Conservation (phyloP, 345 rosid genomes). For the Trapa incisa region DNA sequence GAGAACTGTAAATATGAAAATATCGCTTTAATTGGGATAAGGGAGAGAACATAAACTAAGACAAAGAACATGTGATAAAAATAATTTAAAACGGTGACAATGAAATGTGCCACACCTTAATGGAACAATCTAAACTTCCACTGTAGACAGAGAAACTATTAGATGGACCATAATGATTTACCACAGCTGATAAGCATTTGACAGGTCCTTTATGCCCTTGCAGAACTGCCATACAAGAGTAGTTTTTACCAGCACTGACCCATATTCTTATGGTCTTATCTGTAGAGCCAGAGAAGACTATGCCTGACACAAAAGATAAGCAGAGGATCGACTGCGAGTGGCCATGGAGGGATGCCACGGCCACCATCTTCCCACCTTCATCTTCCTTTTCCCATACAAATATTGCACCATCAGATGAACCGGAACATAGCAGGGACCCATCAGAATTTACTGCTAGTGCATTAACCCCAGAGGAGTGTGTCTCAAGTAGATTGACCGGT, state of each 20-base stretch:
- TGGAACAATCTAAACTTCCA: conserved; percentile 78
- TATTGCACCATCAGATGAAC: conserved; percentile 63
- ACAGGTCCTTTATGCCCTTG: conserved; percentile 83
- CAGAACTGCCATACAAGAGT: conserved; percentile 49
- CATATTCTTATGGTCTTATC: conserved; percentile 70
- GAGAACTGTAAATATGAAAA: neutral
- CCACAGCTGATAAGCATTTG: conserved; percentile 63
- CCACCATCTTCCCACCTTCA: conserved; percentile 28
- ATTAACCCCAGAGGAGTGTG: conserved; percentile 68
- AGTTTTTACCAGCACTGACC: conserved; percentile 31
- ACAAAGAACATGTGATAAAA: neutral
- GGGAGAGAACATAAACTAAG: neutral
- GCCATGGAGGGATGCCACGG: conserved; percentile 49
- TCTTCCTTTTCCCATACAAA: conserved; percentile 55
- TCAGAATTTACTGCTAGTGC: conserved; percentile 57
- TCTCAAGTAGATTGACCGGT: conserved; percentile 37
- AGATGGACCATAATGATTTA: conserved; percentile 17
- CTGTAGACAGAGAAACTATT: conserved; percentile 47
- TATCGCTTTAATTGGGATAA: neutral
- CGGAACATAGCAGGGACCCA: conserved; percentile 48
- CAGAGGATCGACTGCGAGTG: conserved; percentile 66
- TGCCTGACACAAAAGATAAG: conserved; percentile 38
- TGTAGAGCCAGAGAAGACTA: conserved; percentile 80
- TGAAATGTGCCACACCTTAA: conserved; percentile 65
- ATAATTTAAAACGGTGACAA: conserved; percentile 22